These are phyloP conservation scores for Populus davidiana DNA, from an alignment of 345 rosid genomes.

Conservation along the genomic window DNA sequence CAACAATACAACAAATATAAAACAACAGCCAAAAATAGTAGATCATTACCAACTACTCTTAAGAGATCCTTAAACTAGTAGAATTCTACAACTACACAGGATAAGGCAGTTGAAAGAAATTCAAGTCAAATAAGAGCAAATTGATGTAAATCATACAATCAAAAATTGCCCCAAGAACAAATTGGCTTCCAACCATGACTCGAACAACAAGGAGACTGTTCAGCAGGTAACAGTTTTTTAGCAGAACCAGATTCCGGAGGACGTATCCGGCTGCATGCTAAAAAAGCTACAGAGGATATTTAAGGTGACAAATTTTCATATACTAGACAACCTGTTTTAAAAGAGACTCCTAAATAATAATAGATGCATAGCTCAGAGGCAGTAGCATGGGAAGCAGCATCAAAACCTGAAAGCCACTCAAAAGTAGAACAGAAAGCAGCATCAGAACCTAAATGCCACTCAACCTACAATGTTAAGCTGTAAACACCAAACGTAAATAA, in stretches of 20 bases:
- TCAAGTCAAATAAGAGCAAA: not conserved
- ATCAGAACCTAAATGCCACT: not conserved
- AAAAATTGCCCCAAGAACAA: not conserved
- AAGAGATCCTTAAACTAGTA: not conserved
- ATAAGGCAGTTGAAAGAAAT: not conserved
- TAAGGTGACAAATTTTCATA: not conserved
- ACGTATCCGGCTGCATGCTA: not conserved
- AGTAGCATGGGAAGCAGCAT: not conserved
- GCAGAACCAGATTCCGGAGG: not conserved
- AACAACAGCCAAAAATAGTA: not conserved
- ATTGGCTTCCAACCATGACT: not conserved
- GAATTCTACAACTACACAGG: not conserved
- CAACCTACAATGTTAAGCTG: not conserved
- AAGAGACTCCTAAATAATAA: not conserved
- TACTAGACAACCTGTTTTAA: not conserved
- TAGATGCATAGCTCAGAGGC: not conserved
- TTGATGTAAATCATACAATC: not conserved
- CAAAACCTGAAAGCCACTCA: not conserved
- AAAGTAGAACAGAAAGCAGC: not conserved
- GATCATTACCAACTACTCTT: not conserved
- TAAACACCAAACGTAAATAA: not conserved
- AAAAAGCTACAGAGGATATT: not conserved
- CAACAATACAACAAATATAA: conserved; percentile 18
- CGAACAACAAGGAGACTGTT: not conserved
- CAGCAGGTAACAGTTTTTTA: not conserved